Evolutionary conservation across 2,329 filamentous ascomycete genomes (phyloP).

Genomic region (Hypoxylon sp.): DNA sequence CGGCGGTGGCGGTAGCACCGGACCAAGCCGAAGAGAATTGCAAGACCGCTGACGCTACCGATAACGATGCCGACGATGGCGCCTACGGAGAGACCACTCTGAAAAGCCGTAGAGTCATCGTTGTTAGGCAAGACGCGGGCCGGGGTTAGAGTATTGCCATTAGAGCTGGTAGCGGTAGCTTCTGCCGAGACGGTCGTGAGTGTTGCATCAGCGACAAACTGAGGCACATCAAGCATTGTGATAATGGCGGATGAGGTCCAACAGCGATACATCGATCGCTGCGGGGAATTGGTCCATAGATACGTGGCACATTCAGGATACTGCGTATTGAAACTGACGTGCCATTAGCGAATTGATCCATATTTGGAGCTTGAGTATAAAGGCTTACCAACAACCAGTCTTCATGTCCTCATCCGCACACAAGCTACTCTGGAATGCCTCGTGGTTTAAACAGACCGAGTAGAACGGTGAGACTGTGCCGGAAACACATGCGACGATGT

Average conservation of each 20-base stretch:
- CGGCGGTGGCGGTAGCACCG: background rate
- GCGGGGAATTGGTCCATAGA: slow-evolving; percentile 56
- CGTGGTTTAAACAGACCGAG: slow-evolving; percentile 56
- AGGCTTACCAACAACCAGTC: slow-evolving; percentile 59
- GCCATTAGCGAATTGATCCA: slow-evolving; percentile 4
- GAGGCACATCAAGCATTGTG: slow-evolving; percentile 56
- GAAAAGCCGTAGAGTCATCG: background rate
- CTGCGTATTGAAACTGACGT: slow-evolving; percentile 28
- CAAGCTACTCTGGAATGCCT: slow-evolving; percentile 51
- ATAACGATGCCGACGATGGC: slow-evolving; percentile 4
- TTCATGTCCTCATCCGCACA: slow-evolving; percentile 50
- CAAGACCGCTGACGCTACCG: background rate
- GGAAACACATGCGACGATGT: slow-evolving; percentile 57
- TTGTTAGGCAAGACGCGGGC: background rate
- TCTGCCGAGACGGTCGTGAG: slow-evolving; percentile 39
- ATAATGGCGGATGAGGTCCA: slow-evolving; percentile 50
- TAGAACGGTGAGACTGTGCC: slow-evolving; percentile 54
- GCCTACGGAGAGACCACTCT: background rate
- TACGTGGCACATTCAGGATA: slow-evolving; percentile 57
- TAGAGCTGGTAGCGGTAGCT: background rate
- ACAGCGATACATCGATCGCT: slow-evolving; percentile 58
- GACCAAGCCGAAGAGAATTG: background rate
- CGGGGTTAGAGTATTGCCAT: background rate
- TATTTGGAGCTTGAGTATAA: background rate
- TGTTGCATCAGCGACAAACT: slow-evolving; percentile 54